A percentile compares a stretch with the other conserved stretches of the same genome.
phyloP scores from a whole-genome alignment of 83 land plant species.

The Picea mariana region DNA sequence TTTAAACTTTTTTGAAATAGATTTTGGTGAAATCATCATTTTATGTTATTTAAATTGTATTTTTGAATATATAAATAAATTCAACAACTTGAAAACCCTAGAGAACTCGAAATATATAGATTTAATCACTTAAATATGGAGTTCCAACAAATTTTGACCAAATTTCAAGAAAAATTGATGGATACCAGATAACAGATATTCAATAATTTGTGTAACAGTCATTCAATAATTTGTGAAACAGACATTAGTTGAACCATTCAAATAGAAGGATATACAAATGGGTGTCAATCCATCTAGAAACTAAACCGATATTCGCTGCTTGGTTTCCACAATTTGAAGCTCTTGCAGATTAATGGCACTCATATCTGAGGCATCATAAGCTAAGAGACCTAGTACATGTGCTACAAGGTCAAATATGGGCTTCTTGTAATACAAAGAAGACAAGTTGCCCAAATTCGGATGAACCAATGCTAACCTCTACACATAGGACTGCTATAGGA shows the following conservation, averaged over 20 bases:
- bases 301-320: slow-evolving; percentile 35
- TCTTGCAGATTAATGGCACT: slow-evolving; percentile 47
- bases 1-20: too few relatives aligned
- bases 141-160: too few relatives aligned
- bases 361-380: slow-evolving; percentile 62
- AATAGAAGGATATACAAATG: slow-evolving; percentile 57
- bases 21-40: too few relatives aligned
- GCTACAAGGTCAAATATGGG: slow-evolving; percentile 41
- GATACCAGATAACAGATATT: too few relatives aligned
- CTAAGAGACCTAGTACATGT: slow-evolving; percentile 67
- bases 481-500: slow-evolving; percentile 43
- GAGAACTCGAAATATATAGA: too few relatives aligned
- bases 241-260: slow-evolving; percentile 38
- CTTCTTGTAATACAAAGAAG: slow-evolving; percentile 30
- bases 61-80: too few relatives aligned
- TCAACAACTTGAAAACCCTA: too few relatives aligned
- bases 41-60: too few relatives aligned
- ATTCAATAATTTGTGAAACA: slow-evolving; percentile 39
- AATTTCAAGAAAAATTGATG: too few relatives aligned
- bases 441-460: slow-evolving; percentile 64
- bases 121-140: too few relatives aligned
- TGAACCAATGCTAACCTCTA: slow-evolving; percentile 71
- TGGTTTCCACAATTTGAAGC: slow-evolving; percentile 33
- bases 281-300: slow-evolving; percentile 26
- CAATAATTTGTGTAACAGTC: too few relatives aligned